Evolutionary conservation across 2,329 filamentous ascomycete species (phyloP), one percentile per base, ranked within the genome.

Genomic region (Ceratocystis smalleyi): DNA sequence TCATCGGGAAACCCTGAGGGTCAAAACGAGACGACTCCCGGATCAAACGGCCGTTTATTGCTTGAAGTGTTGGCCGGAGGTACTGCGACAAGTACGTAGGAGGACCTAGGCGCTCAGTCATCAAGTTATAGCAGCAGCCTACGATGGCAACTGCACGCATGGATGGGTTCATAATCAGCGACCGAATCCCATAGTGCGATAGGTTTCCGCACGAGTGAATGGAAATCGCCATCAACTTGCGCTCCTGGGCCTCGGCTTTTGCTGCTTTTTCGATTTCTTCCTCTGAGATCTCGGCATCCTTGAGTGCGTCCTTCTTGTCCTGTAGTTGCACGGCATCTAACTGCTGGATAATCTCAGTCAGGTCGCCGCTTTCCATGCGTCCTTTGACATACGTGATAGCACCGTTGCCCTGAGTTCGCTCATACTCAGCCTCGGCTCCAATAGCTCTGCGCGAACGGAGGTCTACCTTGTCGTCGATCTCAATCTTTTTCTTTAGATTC

Each of bases 131-230:
- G 79, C 94, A 99, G 77, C 94, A 99, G 59, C 94, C 94, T 67
- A 99, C 90, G 72, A 99, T 91, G 65, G 92, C 92, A 24, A 97
- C 87, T n/a, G 91, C 90, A 40, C 84, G 83, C 64, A 97, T 91
- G 3, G 85, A 82, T 0, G 88, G 86, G 71, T 96, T 97, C 65
- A 95, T 76, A 1, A 91, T 75, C 22, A 99, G 81, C 0, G 92
- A 95, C 15, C 89, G 85, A 65, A 99, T 86, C 8, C 89, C 94
- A 72, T 95, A 91, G 73, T 99, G 94, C 0, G 95, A 88, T n/a
- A 99, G 83, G 69, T 99, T 97, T 32, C 94, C 94, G 72, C 94
- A 99, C 0, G 92, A 97, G 74, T 99, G 94, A 19, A 99, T 89
- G 0, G 94, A 97, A 35, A 97, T 86, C 17, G 92, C 88, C 86